phyloP scores from a whole-genome alignment of 106 monocot genomes.

The Vanilla planifolia region DNA sequence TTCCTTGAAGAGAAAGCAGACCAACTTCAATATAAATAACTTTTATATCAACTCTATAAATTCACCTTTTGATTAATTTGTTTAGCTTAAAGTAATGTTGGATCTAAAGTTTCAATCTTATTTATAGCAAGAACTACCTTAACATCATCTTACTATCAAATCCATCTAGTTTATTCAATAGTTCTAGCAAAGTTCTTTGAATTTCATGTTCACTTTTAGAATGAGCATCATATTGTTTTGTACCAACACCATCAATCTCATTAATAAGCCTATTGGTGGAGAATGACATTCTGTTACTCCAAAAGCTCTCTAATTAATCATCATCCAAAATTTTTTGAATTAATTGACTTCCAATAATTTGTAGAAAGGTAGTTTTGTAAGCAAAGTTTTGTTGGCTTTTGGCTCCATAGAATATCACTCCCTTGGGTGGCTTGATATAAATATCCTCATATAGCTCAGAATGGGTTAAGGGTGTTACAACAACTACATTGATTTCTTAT shows the following conservation, averaged over 20 bases:
- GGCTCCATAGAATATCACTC: constrained; percentile 92
- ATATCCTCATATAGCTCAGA: constrained; percentile 93
- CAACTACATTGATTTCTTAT: constrained; percentile 90
- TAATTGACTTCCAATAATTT: constrained; percentile 87
- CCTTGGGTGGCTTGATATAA: constrained; percentile 88
- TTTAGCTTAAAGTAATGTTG: no score
- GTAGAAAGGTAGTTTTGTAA: constrained; percentile 86
- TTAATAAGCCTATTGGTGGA: constrained; percentile 87
- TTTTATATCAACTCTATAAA: no score
- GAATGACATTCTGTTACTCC: constrained; percentile 87
- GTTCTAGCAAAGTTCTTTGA: constrained; percentile 86
- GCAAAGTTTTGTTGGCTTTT: constrained; percentile 82
- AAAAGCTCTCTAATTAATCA: constrained; percentile 85
- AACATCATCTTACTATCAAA: no score
- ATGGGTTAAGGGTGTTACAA: constrained; percentile 86
- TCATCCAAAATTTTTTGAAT: constrained; percentile 91
- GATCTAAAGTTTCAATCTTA: no score
- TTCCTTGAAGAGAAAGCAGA: no score
- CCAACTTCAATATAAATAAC: no score
- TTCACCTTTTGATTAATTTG: no score
- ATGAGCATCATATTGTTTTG: constrained; percentile 94
- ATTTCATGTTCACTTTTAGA: constrained; percentile 91
- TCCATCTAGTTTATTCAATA: constrained; percentile 81
- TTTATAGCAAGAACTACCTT: no score
- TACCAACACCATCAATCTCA: constrained; percentile 86